Evolutionary conservation across 306 rosid genomes (phyloP).

Genomic region (Argentina anserina): DNA sequence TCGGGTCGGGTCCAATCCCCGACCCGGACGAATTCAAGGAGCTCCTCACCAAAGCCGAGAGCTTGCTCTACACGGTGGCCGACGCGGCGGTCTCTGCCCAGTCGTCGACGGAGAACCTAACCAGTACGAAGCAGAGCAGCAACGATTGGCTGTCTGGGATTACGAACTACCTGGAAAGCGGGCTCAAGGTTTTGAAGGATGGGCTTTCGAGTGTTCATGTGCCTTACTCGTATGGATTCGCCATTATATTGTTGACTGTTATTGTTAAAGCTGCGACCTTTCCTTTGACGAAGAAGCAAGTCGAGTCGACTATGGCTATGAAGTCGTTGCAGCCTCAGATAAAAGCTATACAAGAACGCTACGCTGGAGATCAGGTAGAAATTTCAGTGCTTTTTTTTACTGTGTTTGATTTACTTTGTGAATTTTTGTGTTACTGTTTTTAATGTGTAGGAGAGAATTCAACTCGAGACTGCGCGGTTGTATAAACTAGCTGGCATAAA

Average conservation of each 20-base stretch:
- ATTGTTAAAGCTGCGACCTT: constrained; percentile 18
- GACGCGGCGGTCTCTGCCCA: constrained; percentile 67
- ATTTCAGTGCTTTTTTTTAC: background rate
- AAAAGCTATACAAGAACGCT: constrained; percentile 78
- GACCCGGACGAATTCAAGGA: constrained; percentile 53
- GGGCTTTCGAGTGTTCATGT: constrained; percentile 79
- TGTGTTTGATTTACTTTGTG: background rate
- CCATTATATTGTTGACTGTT: constrained; percentile 57
- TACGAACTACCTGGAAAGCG: constrained; percentile 66
- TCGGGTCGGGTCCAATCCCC: constrained; percentile 52
- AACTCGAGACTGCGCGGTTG: constrained; percentile 82
- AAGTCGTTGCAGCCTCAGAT: constrained; percentile 85
- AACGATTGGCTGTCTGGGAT: constrained; percentile 91
- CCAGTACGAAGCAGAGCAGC: constrained; percentile 50
- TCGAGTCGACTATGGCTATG: constrained; percentile 92
- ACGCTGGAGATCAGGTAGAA: constrained; percentile 83
- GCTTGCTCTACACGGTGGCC: constrained; percentile 72
- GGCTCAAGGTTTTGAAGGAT: constrained; percentile 80
- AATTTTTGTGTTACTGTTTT: constrained; percentile 24
- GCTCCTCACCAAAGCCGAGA: constrained; percentile 63
- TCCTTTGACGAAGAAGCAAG: constrained; percentile 43
- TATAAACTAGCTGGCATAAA: constrained; percentile 89
- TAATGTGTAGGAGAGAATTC: constrained; percentile 83
- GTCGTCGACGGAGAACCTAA: constrained; percentile 47
- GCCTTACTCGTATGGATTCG: constrained; percentile 94